Evolutionary conservation across 1,139 yeast genomes (phyloP).

Genomic region (Meyerozyma guilliermondii): DNA sequence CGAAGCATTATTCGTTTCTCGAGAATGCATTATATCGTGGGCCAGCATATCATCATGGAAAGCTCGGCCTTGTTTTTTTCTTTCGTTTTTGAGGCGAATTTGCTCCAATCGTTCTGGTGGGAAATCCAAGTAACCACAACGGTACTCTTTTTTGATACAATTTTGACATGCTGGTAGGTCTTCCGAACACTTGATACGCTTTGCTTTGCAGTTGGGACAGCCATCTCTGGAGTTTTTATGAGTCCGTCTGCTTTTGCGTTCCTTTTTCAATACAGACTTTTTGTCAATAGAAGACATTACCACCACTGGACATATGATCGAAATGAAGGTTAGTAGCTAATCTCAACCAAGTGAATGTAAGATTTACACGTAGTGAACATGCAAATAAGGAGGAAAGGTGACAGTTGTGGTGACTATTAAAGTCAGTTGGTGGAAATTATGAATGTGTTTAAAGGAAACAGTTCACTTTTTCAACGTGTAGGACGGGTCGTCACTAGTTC

Average conservation of each 20-base stretch:
- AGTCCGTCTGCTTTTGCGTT: slow-evolving; percentile 38
- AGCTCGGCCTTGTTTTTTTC: slow-evolving; percentile 1
- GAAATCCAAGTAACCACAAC: slow-evolving; percentile 43
- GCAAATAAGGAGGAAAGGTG: too few relatives aligned
- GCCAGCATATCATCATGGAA: background rate
- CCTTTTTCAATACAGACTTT: slow-evolving; percentile 6
- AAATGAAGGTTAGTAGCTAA: too few relatives aligned
- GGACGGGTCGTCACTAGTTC: too few relatives aligned
- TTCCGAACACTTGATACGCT: slow-evolving; percentile 41
- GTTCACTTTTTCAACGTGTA: too few relatives aligned
- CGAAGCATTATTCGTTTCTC: too few relatives aligned
- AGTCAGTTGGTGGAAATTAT: too few relatives aligned
- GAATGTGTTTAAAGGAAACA: too few relatives aligned
- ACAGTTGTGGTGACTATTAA: too few relatives aligned
- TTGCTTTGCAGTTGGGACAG: slow-evolving; percentile 43
- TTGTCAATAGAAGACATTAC: background rate
- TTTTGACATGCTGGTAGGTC: slow-evolving; percentile 40
- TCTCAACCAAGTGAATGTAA: too few relatives aligned
- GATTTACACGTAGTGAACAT: too few relatives aligned
- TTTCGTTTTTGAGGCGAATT: slow-evolving; percentile 26
- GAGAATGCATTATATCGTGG: background rate
- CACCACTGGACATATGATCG: background rate
- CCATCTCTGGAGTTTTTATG: slow-evolving; percentile 45
- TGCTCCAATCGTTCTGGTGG: slow-evolving; percentile 32
- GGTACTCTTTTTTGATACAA: slow-evolving; percentile 32